Conservation (phyloP, 2,329 filamentous ascomycete species). For the Aureobasidium leucospermi region DNA sequence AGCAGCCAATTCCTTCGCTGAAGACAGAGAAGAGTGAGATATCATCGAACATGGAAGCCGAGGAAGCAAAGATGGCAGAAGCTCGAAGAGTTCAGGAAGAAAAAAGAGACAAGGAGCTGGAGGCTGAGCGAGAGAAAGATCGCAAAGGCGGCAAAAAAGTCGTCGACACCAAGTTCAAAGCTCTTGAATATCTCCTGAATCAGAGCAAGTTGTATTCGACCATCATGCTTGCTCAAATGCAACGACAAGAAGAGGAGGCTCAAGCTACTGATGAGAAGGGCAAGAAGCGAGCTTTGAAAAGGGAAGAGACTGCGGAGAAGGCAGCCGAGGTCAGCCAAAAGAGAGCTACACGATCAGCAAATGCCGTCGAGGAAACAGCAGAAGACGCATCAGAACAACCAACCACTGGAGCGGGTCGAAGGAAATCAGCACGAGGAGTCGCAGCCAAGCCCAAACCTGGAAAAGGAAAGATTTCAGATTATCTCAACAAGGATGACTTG, state of each 20-base stretch:
- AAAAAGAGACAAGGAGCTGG: constrained; percentile 37
- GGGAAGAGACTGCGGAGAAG: constrained; percentile 41
- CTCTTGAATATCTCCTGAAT: constrained; percentile 44
- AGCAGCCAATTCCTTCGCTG: constrained; percentile 29
- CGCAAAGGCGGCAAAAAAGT: constrained; percentile 38
- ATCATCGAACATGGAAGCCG: constrained; percentile 36
- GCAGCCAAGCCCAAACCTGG: constrained; percentile 29
- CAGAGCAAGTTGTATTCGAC: constrained; percentile 47
- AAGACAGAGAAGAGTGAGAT: constrained; percentile 23
- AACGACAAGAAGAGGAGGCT: constrained; percentile 43
- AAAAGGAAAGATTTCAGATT: constrained; percentile 47
- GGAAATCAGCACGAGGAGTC: constrained; percentile 24
- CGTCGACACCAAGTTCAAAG: constrained; percentile 45
- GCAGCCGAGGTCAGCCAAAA: constrained; percentile 39
- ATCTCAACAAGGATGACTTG: constrained; percentile 54
- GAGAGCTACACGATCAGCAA: constrained; percentile 35
- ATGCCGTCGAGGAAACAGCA: constrained; percentile 19
- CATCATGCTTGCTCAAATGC: constrained; percentile 48
- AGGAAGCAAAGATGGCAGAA: constrained; percentile 39
- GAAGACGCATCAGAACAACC: constrained; percentile 18
- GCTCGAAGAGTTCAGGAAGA: constrained; percentile 37
- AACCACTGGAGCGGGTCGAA: background rate
- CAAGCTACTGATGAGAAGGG: constrained; percentile 39
- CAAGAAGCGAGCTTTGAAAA: constrained; percentile 37
- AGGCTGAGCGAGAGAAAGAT: constrained; percentile 39